Base-by-base conservation (phyloP, 306 rosid genomes). In the Prunus padus region DNA sequence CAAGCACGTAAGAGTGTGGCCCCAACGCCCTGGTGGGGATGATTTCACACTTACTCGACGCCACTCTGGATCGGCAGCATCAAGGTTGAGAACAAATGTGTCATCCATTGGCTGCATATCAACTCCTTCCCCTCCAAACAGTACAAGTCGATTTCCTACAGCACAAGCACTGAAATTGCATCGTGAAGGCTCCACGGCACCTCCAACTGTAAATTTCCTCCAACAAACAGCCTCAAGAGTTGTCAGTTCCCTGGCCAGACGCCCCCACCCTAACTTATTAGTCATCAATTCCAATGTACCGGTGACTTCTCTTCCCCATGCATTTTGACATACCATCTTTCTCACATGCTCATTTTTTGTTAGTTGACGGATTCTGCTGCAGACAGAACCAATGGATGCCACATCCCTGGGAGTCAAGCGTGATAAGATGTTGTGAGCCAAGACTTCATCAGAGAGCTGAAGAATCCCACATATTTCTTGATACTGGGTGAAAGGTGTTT, bases 21-120 rank as follows among this genome's bases (percentile, higher is more conserved):
- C 99, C 98, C 99, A 95, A 8, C 98, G 89, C 46, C 99, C 99
- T 0, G 99, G 99, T n/a, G 99, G 99, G 62, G 99, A 92, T 73
- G 96, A 86, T 84, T 87, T 83, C 77, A 95, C 98, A 8, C 86
- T 90, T 67, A 95, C 84, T 85, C 93, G 85, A 64, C 86, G 75
- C 99, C 99, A 95, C 82, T 88, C 89, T 5, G 97, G 98, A 82
- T 89, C 83, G 71, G 89, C 83, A 65, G 97, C 87, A 82, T 95
- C 99, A 28, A 95, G 97, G 78, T 95, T 88, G 72, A 95, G 98
- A 76, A 95, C 96, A 66, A 90, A 95, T 14, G 99, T 95, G 80
- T 95, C 99, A 71, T 92, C 92, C 99, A 95, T 95, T 40, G 99
- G 97, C 78, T 92, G 97, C 99, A 90, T 90, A 80, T 92, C 90